Evolutionary conservation across 2,329 filamentous ascomycete genomes (phyloP), one percentile per base, ranked within the genome.

Genomic region (Ophiostoma pallidulum): DNA sequence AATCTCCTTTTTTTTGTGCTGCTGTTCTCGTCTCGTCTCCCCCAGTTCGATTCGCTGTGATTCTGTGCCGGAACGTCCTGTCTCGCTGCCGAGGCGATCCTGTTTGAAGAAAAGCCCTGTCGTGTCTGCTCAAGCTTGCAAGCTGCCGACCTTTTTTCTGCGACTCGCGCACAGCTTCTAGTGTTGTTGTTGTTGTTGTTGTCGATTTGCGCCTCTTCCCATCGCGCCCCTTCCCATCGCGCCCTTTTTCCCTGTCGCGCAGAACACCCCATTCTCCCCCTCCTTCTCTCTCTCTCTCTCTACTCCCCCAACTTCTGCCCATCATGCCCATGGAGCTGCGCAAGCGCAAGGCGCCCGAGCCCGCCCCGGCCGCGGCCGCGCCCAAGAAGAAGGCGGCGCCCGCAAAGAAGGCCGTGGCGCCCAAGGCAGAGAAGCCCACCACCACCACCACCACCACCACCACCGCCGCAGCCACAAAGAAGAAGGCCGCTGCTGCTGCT

Each of bases 331-430:
- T 74, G 56, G 73, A 73, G 58, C 68, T 80, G 37, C 72, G 77
- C 65, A 80, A 80, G 67, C 75, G 77, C 68, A 79, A 79, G 64
- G 74, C 75, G 55, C 70, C 70, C 45, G 68, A 66, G 58, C 64
- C 69, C 50, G 64, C 67, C 22, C 64, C 70, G 45, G 66, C n/a
- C n/a, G n/a, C 70, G 51, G 66, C 71, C 53, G 66, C 71, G 14
- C 65, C 71, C 19, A 64, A 64, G 31, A 76, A 74, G 65, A 69
- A 70, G 60, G 62, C 66, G 51, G 59, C 52, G 3, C 56, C 57
- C 42, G n/a, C n/a, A n/a, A n/a, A n/a, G n/a, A n/a, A n/a, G n/a
- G n/a, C n/a, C n/a, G n/a, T n/a, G n/a, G n/a, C n/a, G n/a, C n/a
- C n/a, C n/a, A n/a, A n/a, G n/a, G n/a, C n/a, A n/a, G n/a, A n/a